Conservation (phyloP, 495 filamentous ascomycete genomes). For the Trypethelium eluteriae region DNA sequence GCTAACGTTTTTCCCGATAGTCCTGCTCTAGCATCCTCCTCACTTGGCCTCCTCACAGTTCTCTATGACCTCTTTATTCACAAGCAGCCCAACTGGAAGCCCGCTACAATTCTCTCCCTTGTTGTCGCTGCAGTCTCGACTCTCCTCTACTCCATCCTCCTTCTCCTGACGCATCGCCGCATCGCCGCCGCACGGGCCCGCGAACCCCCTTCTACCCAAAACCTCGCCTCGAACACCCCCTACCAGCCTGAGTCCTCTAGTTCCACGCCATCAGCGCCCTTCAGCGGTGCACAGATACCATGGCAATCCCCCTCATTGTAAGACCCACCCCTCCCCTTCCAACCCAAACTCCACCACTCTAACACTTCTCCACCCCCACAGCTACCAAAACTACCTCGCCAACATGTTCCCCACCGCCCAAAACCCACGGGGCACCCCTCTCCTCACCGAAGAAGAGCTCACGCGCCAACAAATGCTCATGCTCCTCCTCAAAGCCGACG, state of each 20-base stretch:
- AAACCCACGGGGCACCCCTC: slow-evolving; percentile 8
- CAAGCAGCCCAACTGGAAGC: slow-evolving; percentile 25
- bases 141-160: slow-evolving; percentile 31
- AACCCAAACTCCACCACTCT: background rate
- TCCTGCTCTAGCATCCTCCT: slow-evolving; percentile 26
- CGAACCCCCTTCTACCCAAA: slow-evolving; percentile 9
- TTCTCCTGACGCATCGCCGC: slow-evolving; percentile 32
- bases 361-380: background rate
- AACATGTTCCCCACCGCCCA: slow-evolving; percentile 25
- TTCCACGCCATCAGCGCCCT: slow-evolving; percentile 4
- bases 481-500: slow-evolving; percentile 26
- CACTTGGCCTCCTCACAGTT: slow-evolving; percentile 34
- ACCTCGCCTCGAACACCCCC: slow-evolving; percentile 20
- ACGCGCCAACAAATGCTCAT: slow-evolving; percentile 35
- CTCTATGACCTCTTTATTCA: slow-evolving; percentile 36
- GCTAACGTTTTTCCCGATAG: slow-evolving; percentile 15
- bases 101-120: slow-evolving; percentile 27
- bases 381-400: slow-evolving; percentile 33
- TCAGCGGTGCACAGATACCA: background rate
- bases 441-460: slow-evolving; percentile 34
- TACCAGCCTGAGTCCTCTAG: slow-evolving; percentile 11
- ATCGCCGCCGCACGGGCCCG: slow-evolving; percentile 21
- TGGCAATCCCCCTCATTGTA: slow-evolving; percentile 19
- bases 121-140: slow-evolving; percentile 28
- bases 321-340: background rate